Evolutionary conservation across 805 yeast genomes (phyloP).

Genomic region (Suhomyces tanzawaensis): DNA sequence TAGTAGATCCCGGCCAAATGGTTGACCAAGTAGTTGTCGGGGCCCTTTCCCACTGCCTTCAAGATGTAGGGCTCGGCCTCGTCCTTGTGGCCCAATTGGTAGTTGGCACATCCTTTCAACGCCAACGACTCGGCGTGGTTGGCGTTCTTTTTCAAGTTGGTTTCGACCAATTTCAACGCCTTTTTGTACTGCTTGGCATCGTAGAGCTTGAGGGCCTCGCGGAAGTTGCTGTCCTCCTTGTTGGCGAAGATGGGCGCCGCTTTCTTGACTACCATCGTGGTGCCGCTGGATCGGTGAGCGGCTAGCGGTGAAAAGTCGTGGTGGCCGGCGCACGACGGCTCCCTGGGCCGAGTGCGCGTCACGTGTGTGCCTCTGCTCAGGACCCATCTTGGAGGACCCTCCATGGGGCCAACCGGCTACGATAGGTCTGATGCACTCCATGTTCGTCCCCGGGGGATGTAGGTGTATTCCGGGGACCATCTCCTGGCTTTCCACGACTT

Average conservation of each 20-base stretch:
- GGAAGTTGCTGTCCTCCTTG: constrained; percentile 75
- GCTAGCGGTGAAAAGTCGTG: no score
- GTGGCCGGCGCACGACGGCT: no score
- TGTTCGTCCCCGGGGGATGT: no score
- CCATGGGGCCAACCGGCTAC: no score
- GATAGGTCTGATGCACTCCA: no score
- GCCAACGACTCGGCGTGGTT: constrained; percentile 79
- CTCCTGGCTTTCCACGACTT: no score
- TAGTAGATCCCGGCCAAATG: constrained; percentile 86
- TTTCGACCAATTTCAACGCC: constrained; percentile 72
- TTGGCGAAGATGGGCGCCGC: constrained; percentile 33
- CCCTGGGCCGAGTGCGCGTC: no score
- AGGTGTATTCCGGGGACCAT: no score
- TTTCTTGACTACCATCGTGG: constrained; percentile 17
- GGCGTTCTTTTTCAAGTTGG: constrained; percentile 70
- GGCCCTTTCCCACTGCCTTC: constrained; percentile 59
- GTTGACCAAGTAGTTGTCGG: constrained; percentile 66
- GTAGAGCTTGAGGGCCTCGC: constrained; percentile 77
- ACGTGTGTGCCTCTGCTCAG: no score
- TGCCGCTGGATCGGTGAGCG: no score
- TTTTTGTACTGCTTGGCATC: constrained; percentile 87
- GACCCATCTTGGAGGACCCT: no score
- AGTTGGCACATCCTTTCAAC: constrained; percentile 73
- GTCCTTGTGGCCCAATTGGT: constrained; percentile 52
- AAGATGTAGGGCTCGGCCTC: constrained; percentile 64